Conservation (phyloP, 23 red algal species). For the Gracilariopsis chorda region DNA sequence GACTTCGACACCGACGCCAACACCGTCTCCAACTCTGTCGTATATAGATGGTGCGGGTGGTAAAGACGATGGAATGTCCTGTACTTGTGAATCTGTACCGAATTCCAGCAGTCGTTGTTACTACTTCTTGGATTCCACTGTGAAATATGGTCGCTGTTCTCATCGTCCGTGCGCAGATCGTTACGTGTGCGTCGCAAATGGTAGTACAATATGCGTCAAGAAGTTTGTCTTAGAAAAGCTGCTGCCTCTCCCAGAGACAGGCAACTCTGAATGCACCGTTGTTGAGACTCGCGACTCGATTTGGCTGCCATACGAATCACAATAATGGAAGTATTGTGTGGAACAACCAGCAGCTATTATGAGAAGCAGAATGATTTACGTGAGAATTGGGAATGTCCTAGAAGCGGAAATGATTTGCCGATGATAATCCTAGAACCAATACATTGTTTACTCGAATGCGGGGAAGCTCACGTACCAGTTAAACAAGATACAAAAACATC, state of each 20-base stretch:
- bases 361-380: too few relatives aligned
- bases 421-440: too few relatives aligned
- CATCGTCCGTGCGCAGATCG: not conserved
- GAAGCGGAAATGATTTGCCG: too few relatives aligned
- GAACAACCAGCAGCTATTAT: too few relatives aligned
- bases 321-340: too few relatives aligned
- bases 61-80: not conserved
- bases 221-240: conserved; percentile 9
- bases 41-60: not conserved
- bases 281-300: not conserved
- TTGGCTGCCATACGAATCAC: conserved; percentile 1
- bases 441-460: too few relatives aligned
- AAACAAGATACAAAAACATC: too few relatives aligned
- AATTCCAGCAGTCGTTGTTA: not conserved
- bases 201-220: not conserved
- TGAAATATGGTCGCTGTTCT: not conserved
- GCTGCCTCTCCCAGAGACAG: not conserved
- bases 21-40: not conserved
- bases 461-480: too few relatives aligned
- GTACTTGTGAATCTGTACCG: not conserved
- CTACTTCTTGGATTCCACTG: not conserved
- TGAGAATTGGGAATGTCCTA: too few relatives aligned
- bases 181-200: not conserved
- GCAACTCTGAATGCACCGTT: not conserved
- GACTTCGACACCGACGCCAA: not conserved